phyloP scores from a whole-genome alignment of 164 flowering plant species.

The Liquidambar formosana region DNA sequence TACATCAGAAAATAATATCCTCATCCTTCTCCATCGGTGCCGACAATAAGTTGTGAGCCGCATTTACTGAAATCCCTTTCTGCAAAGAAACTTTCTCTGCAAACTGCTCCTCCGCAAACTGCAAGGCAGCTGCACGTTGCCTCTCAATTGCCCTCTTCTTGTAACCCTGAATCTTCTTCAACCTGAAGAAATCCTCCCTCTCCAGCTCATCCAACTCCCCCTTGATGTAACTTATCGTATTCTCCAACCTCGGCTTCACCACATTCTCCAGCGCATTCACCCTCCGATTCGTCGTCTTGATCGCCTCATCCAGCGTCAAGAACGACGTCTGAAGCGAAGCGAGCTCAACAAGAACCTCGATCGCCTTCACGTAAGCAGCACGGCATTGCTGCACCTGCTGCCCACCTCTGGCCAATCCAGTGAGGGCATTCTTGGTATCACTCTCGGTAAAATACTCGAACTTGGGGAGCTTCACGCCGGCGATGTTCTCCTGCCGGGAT shows the following conservation, averaged over 20 bases:
- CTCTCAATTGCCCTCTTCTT: conserved; percentile 84
- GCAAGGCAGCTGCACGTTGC: conserved; percentile 53
- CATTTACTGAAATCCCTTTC: conserved; percentile 59
- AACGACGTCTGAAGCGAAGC: conserved; percentile 95
- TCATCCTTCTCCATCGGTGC: conserved; percentile 58
- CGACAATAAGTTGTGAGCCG: conserved; percentile 61
- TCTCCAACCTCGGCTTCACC: conserved; percentile 90
- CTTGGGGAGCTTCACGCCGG: conserved; percentile 94
- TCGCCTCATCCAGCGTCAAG: conserved; percentile 89
- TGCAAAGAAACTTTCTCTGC: conserved; percentile 67
- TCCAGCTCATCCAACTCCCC: conserved; percentile 94
- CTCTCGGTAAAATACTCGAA: conserved; percentile 86
- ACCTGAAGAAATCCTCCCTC: conserved; percentile 91
- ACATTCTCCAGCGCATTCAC: conserved; percentile 98
- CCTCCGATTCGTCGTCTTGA: conserved; percentile 93
- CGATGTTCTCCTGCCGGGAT: conserved; percentile 80
- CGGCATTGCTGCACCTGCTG: conserved; percentile 91
- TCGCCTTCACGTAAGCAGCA: conserved; percentile 76
- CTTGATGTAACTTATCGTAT: conserved; percentile 80
- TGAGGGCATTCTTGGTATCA: conserved; percentile 84
- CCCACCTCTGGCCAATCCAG: conserved; percentile 95
- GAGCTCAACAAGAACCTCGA: conserved; percentile 94
- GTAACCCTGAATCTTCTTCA: conserved; percentile 93
- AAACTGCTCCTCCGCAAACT: conserved; percentile 65
- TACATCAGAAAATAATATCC: conserved; percentile 72